Base-by-base conservation (phyloP, 805 yeast genomes). In the Candida patagonica region DNA sequence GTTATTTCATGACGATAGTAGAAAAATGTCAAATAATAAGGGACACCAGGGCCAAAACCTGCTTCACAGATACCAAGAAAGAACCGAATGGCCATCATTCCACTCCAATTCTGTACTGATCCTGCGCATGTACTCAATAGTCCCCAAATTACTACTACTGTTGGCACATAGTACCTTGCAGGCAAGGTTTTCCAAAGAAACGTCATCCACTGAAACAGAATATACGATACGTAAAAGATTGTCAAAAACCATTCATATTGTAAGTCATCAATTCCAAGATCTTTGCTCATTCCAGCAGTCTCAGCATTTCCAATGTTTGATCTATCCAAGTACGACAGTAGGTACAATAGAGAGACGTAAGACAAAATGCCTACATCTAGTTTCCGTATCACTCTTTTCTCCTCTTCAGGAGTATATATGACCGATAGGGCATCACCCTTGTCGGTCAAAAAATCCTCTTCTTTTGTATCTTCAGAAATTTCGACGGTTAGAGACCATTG, bases 231-330 rank as follows among this genome's bases (percentile, higher is more conserved):
- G 43, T 70, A 72, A 33, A 72, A 62, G 27, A 70, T 60, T 5
- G 73, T 66, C 39, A 71, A 60, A 48, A 66, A 58, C 38, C 69
- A 59, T 45, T 68, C 66, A 49, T 67, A 71, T 49, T 72, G 67
- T 34, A 49, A 47, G 12, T 70, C 71, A 4, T 50, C 36, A 35
- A 71, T 53, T 2, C 61, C 57, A 42, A 71, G 50, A 42, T 68
- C 75, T 12, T 60, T 58, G 46, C 62, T 62, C 44, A 73, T 53
- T 12, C 74, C 75, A 30, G 73, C 77, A 30, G 70, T 60, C 42
- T 73, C 61, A 1, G 77, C 77, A 49, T 70, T 66, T 9, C 77
- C 78, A 47, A 73, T 68, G 47, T 71, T 73, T 45, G 70, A 68
- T 38, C 78, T 51, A 52, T 73, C 78, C 37, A 73, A 57, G 47